Base-by-base conservation (phyloP, 2,329 filamentous ascomycete genomes). In the Chaetomium strumarium region DNA sequence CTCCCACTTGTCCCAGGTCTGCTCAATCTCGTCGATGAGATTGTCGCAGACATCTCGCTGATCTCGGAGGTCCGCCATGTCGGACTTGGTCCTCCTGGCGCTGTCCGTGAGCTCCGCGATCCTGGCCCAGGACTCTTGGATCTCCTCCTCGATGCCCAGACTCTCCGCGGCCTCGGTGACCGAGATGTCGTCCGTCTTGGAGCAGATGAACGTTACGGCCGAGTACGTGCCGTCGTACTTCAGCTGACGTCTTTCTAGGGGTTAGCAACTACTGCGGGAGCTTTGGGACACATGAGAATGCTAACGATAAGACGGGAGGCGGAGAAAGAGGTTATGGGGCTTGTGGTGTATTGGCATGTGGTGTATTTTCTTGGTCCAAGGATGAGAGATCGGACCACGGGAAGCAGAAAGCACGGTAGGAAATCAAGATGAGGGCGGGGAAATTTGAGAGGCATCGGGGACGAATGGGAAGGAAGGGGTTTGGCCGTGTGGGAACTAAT, bases 141-240 rank as follows among this genome's bases (percentile, higher is more conserved):
- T 54, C 48, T 59, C 46, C 5, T 56, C 49, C 9, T 60, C 59
- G 10, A 61, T 43, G 13, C 53, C 55, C 8, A 62, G 52, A 39
- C 56, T 59, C 45, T 61, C 58, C 13, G 55, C 53, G 3, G 62
- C 62, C 39, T 67, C 63, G 2, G 53, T 58, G 10, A 66, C 49
- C 1, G 57, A 55, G 3, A 84, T 80, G 44, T 84, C 79, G 58
- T 85, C 82, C 0, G 79, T 81, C 61, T 84, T 85, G 14, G 73
- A 77, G 60, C 81, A 84, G 13, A 85, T 78, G 54, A 85, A 84
- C 0, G 78, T 82, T 2, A 84, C 70, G 2, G 68, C 70, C 7
- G 68, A 72, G 49, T 79, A 79, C 0, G 69, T 72, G 2, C 78
- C 76, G 53, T 85, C 81, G 59, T 78, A 78, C 52, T 81, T 78